phyloP scores from a whole-genome alignment of 148 eudicot species.

The Cornus florida region DNA sequence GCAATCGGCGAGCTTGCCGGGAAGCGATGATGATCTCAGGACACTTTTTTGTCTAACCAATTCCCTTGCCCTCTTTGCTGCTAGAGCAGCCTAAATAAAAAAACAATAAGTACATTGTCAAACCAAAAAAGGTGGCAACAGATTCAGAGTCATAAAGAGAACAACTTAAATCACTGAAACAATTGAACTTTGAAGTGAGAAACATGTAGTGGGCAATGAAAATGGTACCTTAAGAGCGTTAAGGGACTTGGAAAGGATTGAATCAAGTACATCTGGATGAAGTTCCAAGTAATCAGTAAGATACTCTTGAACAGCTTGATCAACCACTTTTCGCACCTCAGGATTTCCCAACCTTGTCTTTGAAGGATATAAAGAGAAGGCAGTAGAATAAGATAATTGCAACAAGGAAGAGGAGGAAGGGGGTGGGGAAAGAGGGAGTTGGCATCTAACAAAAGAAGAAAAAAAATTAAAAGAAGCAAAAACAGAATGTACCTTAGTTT shows the following conservation, averaged over 20 bases:
- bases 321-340: conserved; percentile 88
- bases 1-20: conserved; percentile 99
- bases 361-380: conserved; percentile 23
- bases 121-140: neutral
- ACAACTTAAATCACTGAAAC: neutral
- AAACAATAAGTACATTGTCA: conserved; percentile 7
- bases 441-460: neutral
- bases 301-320: conserved; percentile 86
- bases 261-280: conserved; percentile 94
- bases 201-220: neutral
- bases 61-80: conserved; percentile 97
- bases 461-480: neutral
- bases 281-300: conserved; percentile 91
- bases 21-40: conserved; percentile 88
- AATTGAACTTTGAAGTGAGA: neutral
- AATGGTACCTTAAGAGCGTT: conserved; percentile 82
- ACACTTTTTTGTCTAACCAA: conserved; percentile 88
- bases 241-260: conserved; percentile 80
- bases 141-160: neutral
- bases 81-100: conserved; percentile 77
- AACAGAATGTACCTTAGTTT: conserved; percentile 69
- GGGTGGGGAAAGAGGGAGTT: too few species aligned
- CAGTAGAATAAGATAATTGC: neutral
- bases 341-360: conserved; percentile 98
- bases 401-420: neutral